These are phyloP conservation scores for Aegilops longissima DNA, from an alignment of 176 grass and related monocot genomes.

Conservation along the genomic window DNA sequence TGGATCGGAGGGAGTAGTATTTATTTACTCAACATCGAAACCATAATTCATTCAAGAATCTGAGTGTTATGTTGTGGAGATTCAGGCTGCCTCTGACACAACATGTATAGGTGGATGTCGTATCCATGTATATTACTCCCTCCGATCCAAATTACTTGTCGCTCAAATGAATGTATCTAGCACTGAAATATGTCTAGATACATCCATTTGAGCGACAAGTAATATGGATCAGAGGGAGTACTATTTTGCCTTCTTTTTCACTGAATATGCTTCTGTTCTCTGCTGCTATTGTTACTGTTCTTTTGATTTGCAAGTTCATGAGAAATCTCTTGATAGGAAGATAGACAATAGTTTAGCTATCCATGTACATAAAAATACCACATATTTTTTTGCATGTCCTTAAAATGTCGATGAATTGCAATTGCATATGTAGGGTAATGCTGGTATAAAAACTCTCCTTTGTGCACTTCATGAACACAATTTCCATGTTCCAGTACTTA, in stretches of 20 bases:
- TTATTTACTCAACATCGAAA: not conserved
- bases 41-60: not conserved
- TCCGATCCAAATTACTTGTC: no score
- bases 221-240: no score
- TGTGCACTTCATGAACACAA: not conserved
- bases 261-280: not conserved
- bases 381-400: not conserved
- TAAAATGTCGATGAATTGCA: not conserved
- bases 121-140: not conserved
- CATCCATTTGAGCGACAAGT: no score
- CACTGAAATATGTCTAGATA: no score
- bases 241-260: not conserved
- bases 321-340: not conserved
- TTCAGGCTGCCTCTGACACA: not conserved
- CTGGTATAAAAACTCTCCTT: not conserved
- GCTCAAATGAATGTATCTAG: no score
- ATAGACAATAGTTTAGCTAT: constrained; percentile 1
- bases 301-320: not conserved
- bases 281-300: not conserved
- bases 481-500: not conserved
- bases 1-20: not conserved
- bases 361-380: not conserved
- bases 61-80: not conserved
- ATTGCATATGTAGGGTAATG: not conserved
- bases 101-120: not conserved